Conservation (phyloP, 1,139 yeast genomes). For the Trichomonascaceae sp. region DNA sequence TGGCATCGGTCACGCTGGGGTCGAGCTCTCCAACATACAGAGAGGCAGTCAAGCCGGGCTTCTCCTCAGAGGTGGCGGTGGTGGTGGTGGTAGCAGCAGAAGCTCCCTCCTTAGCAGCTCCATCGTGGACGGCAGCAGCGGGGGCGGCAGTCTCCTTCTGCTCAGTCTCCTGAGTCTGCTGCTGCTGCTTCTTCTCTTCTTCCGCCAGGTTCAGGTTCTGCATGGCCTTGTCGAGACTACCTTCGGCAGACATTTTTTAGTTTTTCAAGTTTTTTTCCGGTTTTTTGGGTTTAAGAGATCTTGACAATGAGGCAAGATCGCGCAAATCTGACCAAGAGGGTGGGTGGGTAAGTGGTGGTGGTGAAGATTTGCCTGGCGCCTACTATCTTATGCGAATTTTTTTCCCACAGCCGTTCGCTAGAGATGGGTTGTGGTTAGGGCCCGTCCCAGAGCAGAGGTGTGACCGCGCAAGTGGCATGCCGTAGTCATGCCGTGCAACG, state of each 20-base stretch:
- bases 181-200: background rate
- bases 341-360: no score
- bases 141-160: slow-evolving; percentile 9
- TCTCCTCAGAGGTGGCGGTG: slow-evolving; percentile 24
- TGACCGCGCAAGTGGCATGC: no score
- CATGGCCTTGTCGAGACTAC: background rate
- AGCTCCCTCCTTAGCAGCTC: slow-evolving; percentile 8
- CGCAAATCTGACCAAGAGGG: no score
- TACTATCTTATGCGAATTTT: no score
- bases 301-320: no score
- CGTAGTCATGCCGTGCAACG: no score
- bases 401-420: no score
- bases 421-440: no score
- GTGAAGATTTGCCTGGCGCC: no score
- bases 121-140: slow-evolving; percentile 8
- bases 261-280: background rate
- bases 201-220: background rate
- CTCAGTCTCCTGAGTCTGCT: background rate
- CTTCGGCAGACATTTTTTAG: background rate
- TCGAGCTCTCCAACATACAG: slow-evolving; percentile 97
- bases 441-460: no score
- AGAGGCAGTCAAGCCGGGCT: slow-evolving; percentile 55
- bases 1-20: slow-evolving; percentile 86
- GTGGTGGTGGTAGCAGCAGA: slow-evolving; percentile 24
- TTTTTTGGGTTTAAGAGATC: background rate